phyloP scores from a whole-genome alignment of 768 basidiomycete species.

The Boletus bicolor region DNA sequence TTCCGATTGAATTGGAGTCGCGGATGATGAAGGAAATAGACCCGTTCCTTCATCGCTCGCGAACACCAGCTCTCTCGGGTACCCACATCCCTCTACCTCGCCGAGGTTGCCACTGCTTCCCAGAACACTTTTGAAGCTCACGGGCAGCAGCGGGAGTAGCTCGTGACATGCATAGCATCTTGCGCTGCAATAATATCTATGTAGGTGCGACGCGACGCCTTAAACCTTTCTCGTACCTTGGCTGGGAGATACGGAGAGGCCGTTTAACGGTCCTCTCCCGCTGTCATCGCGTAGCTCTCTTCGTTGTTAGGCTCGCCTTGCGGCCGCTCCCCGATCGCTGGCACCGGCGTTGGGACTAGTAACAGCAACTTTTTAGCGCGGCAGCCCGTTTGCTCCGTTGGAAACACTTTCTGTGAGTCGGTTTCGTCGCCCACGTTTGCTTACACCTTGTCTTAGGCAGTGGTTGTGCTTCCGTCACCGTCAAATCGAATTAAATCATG shows the following conservation, averaged over 20 bases:
- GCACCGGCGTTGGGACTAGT: too few species aligned
- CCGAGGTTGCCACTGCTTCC: background rate
- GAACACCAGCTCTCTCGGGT: background rate
- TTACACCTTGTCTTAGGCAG: background rate
- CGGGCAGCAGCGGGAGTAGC: too few species aligned
- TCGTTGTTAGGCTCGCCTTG: background rate
- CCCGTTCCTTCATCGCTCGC: too few species aligned
- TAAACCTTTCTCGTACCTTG: too few species aligned
- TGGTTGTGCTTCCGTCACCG: conserved; percentile 1
- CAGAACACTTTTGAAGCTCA: background rate
- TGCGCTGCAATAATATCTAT: background rate
- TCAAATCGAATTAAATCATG: background rate
- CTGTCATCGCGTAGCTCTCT: background rate
- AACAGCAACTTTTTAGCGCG: background rate
- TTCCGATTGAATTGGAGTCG: background rate
- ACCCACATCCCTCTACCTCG: background rate
- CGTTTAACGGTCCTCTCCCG: too few species aligned
- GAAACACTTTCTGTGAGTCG: background rate
- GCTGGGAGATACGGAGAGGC: too few species aligned
- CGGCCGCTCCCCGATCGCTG: background rate
- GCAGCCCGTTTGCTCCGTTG: conserved; percentile 4
- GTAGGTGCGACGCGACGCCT: background rate
- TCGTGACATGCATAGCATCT: too few species aligned
- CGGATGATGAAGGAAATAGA: too few species aligned
- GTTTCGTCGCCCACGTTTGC: background rate